Percentiles rank a stretch among this genome's conserved stretches.
phyloP scores from a whole-genome alignment of 495 filamentous ascomycete species.

The Antarctomyces pellizariae region DNA sequence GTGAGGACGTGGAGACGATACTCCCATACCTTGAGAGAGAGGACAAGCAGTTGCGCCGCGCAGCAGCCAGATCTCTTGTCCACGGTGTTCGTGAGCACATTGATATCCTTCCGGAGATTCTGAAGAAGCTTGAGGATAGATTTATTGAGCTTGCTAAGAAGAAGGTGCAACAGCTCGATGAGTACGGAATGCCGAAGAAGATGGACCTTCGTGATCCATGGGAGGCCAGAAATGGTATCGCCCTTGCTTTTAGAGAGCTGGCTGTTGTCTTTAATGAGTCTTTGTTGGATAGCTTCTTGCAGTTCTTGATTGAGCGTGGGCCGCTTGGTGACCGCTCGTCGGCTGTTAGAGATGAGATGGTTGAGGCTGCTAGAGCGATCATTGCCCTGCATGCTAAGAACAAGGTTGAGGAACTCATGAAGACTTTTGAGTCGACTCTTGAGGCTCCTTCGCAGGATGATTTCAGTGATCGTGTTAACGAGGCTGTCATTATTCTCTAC shows the following conservation, averaged over 20 bases:
- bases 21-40: conserved; percentile 56
- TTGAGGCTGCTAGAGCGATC: conserved; percentile 69
- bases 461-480: conserved; percentile 67
- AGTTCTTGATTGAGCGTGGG: conserved; percentile 64
- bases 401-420: conserved; percentile 77
- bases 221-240: conserved; percentile 74
- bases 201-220: conserved; percentile 66
- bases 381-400: conserved; percentile 55
- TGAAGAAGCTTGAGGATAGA: conserved; percentile 36
- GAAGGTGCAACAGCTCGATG: conserved; percentile 57
- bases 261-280: conserved; percentile 39
- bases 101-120: conserved; percentile 26
- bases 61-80: conserved; percentile 63
- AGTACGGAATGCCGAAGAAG: conserved; percentile 82
- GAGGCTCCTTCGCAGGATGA: conserved; percentile 60
- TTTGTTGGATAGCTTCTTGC: conserved; percentile 51
- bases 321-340: conserved; percentile 60
- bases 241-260: conserved; percentile 63
- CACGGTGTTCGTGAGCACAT: conserved; percentile 38
- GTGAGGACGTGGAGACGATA: conserved; percentile 33
- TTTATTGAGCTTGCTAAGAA: conserved; percentile 65
- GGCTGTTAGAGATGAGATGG: conserved; percentile 64
- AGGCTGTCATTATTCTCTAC: conserved; percentile 92
- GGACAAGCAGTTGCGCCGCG: conserved; percentile 58
- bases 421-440: conserved; percentile 63